Conservation (phyloP, 805 yeast species). For the Candida wancherniae region DNA sequence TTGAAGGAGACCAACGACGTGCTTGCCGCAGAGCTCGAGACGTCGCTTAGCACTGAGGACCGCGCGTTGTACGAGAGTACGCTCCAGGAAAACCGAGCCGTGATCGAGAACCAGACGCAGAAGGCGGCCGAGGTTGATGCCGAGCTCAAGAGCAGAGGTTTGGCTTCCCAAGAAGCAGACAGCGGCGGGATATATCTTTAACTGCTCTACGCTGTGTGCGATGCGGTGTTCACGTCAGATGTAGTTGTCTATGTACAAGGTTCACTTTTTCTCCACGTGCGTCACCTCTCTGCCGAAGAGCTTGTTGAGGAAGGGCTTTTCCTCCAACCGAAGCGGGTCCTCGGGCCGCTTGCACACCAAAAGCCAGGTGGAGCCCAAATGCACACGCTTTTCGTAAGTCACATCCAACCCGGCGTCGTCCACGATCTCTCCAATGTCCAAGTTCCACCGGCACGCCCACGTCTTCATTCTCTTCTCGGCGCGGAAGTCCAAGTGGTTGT, state of each 20-base stretch:
- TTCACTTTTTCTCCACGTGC: slow-evolving; percentile 20
- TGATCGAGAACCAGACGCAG: slow-evolving; percentile 47
- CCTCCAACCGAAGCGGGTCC: slow-evolving; percentile 47
- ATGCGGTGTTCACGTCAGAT: background rate
- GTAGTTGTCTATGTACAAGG: slow-evolving; percentile 2
- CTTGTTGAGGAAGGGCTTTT: slow-evolving; percentile 39
- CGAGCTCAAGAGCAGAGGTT: slow-evolving; percentile 45
- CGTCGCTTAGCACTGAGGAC: slow-evolving; percentile 35
- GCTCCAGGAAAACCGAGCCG: slow-evolving; percentile 50
- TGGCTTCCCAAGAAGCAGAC: slow-evolving; percentile 1
- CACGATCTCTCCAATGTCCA: slow-evolving; percentile 84
- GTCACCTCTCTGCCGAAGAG: slow-evolving; percentile 35
- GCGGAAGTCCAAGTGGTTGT: slow-evolving; percentile 72
- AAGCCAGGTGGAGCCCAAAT: slow-evolving; percentile 91
- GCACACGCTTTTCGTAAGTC: slow-evolving; percentile 73
- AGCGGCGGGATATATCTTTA: slow-evolving; percentile 10
- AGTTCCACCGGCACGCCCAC: slow-evolving; percentile 98
- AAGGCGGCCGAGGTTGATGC: slow-evolving; percentile 42
- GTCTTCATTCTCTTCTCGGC: slow-evolving; percentile 78
- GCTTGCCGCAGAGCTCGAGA: slow-evolving; percentile 38
- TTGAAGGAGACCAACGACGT: slow-evolving; percentile 47
- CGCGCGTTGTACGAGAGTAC: slow-evolving; percentile 49
- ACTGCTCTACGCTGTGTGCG: background rate
- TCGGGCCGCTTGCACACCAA: slow-evolving; percentile 71
- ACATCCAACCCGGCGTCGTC: slow-evolving; percentile 81